Evolutionary conservation across 2,329 filamentous ascomycete genomes (phyloP), one percentile per base, ranked within the genome.

Genomic region (Talaromyces sp.): DNA sequence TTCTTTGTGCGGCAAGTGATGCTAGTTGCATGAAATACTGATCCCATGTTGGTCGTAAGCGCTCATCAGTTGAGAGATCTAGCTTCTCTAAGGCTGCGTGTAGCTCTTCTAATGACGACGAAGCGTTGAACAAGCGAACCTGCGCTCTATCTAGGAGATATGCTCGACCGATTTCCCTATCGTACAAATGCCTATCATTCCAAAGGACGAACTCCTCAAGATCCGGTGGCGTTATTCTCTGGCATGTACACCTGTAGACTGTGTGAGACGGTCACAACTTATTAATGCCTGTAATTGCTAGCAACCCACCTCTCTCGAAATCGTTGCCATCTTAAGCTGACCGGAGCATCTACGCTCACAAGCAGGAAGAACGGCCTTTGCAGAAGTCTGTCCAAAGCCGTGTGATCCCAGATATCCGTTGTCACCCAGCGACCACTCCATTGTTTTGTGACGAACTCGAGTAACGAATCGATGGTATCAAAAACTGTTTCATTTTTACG

Each of bases 21-120:
- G 95, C 93, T n/a, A 99, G 82, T 44, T 91, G 87, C 95, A 99
- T 99, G 74, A 99, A 99, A 80, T 99, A 99, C 70, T 90, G 88
- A 77, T 99, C 95, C 95, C 95, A 99, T 56, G 86, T 88, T 0
- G 95, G 95, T 1, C 95, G 87, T 39, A 99, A 82, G 1, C 95
- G 88, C 69, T 90, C 85, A 37, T 88, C 84, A 71, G 95, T 88
- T 1, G 89, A 83, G 28, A 99, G 84, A 73, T 96, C 86, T 7
- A 97, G 83, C 54, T 86, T 84, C 56, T 84, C 82, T 1, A 99
- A 84, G 8, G 90, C 88, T 3, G 83, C 81, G 74, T 92, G 87
- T 5, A 98, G 83, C 67, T 89, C 84, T 9, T 86, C 79, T 1
- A 96, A 78, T 28, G 88, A 88, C 16, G 85, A 82, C 0, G 90